A percentile compares a stretch with the other conserved stretches of the same genome.
Evolutionary conservation across 306 rosid species (phyloP).

Genomic region (Senna tora): DNA sequence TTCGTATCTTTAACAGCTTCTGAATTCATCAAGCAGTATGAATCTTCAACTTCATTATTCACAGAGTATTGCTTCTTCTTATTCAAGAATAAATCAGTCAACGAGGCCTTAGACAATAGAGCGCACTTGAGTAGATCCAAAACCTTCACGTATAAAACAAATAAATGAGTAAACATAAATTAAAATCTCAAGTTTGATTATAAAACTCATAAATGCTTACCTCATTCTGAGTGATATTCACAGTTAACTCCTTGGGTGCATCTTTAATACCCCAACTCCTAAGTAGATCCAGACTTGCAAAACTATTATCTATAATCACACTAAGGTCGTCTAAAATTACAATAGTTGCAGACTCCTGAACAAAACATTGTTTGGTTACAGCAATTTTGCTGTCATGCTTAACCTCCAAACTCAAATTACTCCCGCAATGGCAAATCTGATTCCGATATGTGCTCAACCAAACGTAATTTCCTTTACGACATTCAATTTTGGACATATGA

Average conservation of each 20-base stretch:
- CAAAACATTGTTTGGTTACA: neutral
- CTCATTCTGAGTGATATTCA: neutral
- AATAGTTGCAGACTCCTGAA: neutral
- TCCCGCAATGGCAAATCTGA: neutral
- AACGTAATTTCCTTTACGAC: neutral
- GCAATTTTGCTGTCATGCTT: no score
- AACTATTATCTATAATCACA: neutral
- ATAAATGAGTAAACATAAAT: no score
- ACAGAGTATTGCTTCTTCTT: neutral
- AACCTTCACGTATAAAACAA: neutral
- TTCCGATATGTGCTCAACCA: neutral
- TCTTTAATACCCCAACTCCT: slow-evolving; percentile 12
- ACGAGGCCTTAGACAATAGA: slow-evolving; percentile 14
- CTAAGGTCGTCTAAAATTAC: slow-evolving; percentile 1
- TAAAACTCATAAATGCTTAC: neutral
- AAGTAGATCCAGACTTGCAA: neutral
- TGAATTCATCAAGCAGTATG: no score
- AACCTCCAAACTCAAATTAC: neutral
- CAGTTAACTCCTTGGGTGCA: neutral
- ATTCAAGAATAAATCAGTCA: neutral
- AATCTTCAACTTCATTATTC: no score
- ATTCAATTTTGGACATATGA: neutral
- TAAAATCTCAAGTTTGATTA: no score
- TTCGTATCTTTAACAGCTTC: neutral
- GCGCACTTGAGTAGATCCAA: slow-evolving; percentile 32